Base-by-base conservation (phyloP, 2,329 filamentous ascomycete genomes). In the Calycina herbarum region DNA sequence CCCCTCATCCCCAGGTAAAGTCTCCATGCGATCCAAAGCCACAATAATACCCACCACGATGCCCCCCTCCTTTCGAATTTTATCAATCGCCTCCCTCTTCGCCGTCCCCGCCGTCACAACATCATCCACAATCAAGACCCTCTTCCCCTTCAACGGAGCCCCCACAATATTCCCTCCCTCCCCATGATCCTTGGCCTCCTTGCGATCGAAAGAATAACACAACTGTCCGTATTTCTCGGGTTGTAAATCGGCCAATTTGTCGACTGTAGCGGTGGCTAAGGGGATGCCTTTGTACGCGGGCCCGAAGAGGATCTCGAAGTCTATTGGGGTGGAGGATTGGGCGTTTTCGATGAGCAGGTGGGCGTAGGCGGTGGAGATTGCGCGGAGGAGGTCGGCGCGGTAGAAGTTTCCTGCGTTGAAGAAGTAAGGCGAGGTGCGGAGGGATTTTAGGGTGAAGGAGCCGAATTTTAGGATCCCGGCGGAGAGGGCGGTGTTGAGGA, bases 231-330 rank as follows among this genome's bases (percentile, higher is more conserved):
- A 95, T 68, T 83, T 86, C 61, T 81, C 79, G 20, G 85, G 81
- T 68, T 92, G 88, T 11, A 93, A 80, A 73, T 89, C 85, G 62
- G 87, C 86, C 13, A 98, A 86, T 77, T 93, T 90, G 76, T 91
- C 86, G 45, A 89, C 85, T 17, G 93, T 89, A 2, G 91, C 85
- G 17, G 90, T 89, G 57, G 91, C 91, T n/a, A 98, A 86, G 1
- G 94, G 93, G 70, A 98, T 97, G 57, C 95, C 95, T 82, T 98
- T 99, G 84, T 98, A 99, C 10, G 95, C 94, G 2, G 95, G 94
- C 2, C 87, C 94, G 78, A 98, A 98, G 75, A 98, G 83, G 73
- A 98, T 85, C 77, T 98, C 94, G 78, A 96, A 89, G 38, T 85
- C 79, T 57, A 86, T 79, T 17, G 72, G 73, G 29, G 75, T 72